Conservation (phyloP, 2,329 filamentous ascomycete species). For the Septoria linicola region DNA sequence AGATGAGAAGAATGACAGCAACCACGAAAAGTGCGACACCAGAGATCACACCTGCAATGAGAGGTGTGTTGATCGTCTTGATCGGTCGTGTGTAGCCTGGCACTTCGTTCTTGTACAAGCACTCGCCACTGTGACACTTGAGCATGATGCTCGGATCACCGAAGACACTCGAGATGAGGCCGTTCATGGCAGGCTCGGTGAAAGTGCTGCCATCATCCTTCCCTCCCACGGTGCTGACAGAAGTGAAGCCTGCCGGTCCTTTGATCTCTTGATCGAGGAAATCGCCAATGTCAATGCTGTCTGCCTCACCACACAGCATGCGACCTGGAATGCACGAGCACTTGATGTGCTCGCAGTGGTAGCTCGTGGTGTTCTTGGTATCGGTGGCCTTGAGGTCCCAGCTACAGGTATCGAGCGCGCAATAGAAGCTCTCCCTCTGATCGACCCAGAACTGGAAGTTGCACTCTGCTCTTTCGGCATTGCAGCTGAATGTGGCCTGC, state of each 20-base stretch:
- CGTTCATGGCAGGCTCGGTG: slow-evolving; percentile 88
- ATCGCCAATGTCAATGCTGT: slow-evolving; percentile 87
- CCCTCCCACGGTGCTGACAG: slow-evolving; percentile 55
- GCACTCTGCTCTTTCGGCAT: slow-evolving; percentile 70
- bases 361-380: slow-evolving; percentile 75
- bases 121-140: slow-evolving; percentile 82
- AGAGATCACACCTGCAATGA: slow-evolving; percentile 92
- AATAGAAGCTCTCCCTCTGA: slow-evolving; percentile 92
- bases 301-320: slow-evolving; percentile 90
- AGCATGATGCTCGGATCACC: slow-evolving; percentile 87
- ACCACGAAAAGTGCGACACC: slow-evolving; percentile 82
- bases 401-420: slow-evolving; percentile 76
- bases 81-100: slow-evolving; percentile 86
- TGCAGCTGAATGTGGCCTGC: slow-evolving; percentile 92
- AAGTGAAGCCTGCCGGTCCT: slow-evolving; percentile 82
- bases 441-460: slow-evolving; percentile 99
- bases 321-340: slow-evolving; percentile 87
- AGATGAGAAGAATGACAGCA: slow-evolving; percentile 76
- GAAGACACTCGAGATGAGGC: slow-evolving; percentile 82
- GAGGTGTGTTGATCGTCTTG: slow-evolving; percentile 92
- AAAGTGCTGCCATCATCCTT: slow-evolving; percentile 76
- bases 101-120: slow-evolving; percentile 86
- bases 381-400: slow-evolving; percentile 69
- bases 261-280: slow-evolving; percentile 80
- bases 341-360: slow-evolving; percentile 78